These are phyloP conservation scores for Posidonia australis DNA, from an alignment of 106 monocot species.

Conservation along the genomic window DNA sequence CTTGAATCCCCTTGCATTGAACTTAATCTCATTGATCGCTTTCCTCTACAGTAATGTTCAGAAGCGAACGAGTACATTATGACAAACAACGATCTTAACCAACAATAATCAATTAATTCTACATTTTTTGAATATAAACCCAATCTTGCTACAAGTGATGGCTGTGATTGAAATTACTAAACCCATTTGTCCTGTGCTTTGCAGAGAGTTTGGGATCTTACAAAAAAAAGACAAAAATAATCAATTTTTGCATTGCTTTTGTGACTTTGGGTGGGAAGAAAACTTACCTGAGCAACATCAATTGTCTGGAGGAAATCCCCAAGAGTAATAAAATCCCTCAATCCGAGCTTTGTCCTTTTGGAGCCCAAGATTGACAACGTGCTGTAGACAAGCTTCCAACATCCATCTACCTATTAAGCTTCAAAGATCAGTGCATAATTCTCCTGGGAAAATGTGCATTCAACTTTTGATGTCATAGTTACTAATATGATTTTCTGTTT, in stretches of 20 bases:
- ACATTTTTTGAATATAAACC: too few relatives aligned
- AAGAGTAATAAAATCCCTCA: slow-evolving; percentile 65
- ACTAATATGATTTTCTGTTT: too few relatives aligned
- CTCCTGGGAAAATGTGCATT: not conserved
- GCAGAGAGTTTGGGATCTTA: too few relatives aligned
- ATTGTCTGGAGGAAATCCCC: slow-evolving; percentile 85
- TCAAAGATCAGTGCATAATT: not conserved
- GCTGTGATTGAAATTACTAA: too few relatives aligned
- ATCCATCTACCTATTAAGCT: slow-evolving; percentile 49
- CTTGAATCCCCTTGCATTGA: slow-evolving; percentile 56
- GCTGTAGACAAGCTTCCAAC: slow-evolving; percentile 84
- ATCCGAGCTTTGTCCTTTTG: slow-evolving; percentile 78
- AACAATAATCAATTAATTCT: not conserved
- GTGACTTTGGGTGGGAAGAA: not conserved
- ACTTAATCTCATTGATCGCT: slow-evolving; percentile 68
- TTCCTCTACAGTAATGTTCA: slow-evolving; percentile 32
- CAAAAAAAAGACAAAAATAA: too few relatives aligned
- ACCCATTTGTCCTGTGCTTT: too few relatives aligned
- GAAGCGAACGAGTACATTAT: too few relatives aligned
- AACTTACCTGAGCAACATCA: slow-evolving; percentile 49
- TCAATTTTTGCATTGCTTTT: not conserved
- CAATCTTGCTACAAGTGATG: too few relatives aligned
- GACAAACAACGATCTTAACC: not conserved
- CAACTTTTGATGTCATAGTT: too few relatives aligned
- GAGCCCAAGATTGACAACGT: slow-evolving; percentile 69